Base-by-base conservation (phyloP, 768 basidiomycete species). In the Macrolepiota dolichaula region DNA sequence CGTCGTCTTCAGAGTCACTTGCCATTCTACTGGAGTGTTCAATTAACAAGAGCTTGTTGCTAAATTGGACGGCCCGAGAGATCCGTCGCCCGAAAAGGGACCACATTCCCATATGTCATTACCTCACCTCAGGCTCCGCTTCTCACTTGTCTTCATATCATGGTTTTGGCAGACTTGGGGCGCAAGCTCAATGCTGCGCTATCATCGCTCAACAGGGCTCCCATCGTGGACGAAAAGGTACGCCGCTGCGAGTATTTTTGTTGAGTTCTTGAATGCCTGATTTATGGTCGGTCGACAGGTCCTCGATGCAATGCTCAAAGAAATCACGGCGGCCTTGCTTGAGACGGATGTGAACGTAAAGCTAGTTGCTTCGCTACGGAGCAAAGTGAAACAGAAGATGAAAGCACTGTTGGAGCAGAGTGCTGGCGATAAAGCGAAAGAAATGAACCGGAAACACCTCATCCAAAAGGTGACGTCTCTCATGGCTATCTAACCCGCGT, bases 311-410 rank as follows among this genome's bases (percentile, higher is more conserved):
- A 86, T 92, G 15, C 85, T 99, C 64, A 98, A 98, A 76, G 94
- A 97, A 76, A 92, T 99, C 64, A 94, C 92, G 51, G 84, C 94
- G 25, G 96, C 96, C 10, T 78, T 98, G 35, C 84, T 99, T 47
- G 96, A 98, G 74, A 89, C 95, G 19, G 97, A 99, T 76, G 96
- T 99, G 65, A 99, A 99, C 71, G 96, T 99, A 68, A 97, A 96
- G 73, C 85, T 98, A 22, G 97, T 98, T 19, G 84, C 93, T 4
- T 85, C 86, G 40, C 73, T 97, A 59, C 85, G 94, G 64, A 86
- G 89, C 64, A 94, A 94, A 73, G 94, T 98, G 69, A 95, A 96
- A 74, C 78, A 84, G 2, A 95, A 94, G 70, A 93, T 96, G 57
- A 90, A 97, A 71, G 85, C 91, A 4, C 79, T 88, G 22, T 71